Base-by-base conservation (phyloP, 805 yeast species). In the Candida nonsorbophila region DNA sequence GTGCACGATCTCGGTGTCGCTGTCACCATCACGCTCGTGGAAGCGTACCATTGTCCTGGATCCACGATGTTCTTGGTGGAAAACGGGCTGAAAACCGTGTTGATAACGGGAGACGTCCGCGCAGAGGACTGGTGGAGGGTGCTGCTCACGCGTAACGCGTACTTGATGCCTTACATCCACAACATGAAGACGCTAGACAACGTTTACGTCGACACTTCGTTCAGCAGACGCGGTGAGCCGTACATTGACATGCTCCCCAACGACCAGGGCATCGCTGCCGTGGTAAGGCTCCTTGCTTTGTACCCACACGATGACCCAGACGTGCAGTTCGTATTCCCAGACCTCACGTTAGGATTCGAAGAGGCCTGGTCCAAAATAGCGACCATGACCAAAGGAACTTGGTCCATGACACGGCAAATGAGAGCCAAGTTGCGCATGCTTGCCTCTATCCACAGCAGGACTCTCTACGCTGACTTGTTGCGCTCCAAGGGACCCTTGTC, bases 11-110 rank as follows among this genome's bases (percentile, higher is more conserved):
- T 36, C 20, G 41, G 27, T 5, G 23, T 29, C 1, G 14, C 17
- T 1, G 28, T 73, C 5, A 44, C 30, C 5, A 48, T 75, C 2
- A 66, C 74, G 1, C 42, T 69, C 16, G 55, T 77, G 3, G 64
- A 64, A 5, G 64, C 77, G 1, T 63, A 74, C 41, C 84, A 77
- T 40, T 77, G 83, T 42, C 74, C 79, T 8, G 83, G 82, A 3
- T 61, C 79, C 3, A 58, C 62, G 2, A 72, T 76, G 77, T 68
- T 71, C 33, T 55, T 77, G 16, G 33, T 77, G 2, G 70, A 69
- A 34, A 49, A 49, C 10, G 24, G 29, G 1, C 22, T 9, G 33
- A 34, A 27, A 7, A 45, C 72, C 0, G 66, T 75, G 1, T 52
- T 77, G 6, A 54, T 63, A 17, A 75, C 82, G 0, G 83, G 82